These are phyloP conservation scores for Aspergillus indologenus DNA, from an alignment of 495 filamentous ascomycete genomes.

Conservation along the genomic window DNA sequence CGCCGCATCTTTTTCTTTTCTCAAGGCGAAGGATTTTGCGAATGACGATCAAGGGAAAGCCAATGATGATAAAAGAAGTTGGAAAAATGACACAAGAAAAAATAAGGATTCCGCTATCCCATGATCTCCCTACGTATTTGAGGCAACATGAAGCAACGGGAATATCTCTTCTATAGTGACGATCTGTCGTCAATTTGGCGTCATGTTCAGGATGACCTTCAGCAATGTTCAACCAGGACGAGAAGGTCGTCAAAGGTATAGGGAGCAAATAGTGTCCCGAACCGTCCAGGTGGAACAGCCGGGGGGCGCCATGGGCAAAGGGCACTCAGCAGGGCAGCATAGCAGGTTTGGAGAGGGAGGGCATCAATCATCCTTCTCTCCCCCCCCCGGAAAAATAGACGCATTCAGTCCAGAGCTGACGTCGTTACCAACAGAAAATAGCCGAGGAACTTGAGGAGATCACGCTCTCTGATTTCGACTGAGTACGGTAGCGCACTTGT, in stretches of 20 bases:
- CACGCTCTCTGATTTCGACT: too few species aligned
- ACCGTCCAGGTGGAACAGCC: background rate
- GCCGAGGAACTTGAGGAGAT: slow-evolving; percentile 10
- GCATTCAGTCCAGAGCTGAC: background rate
- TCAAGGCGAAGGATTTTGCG: background rate
- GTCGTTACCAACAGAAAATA: slow-evolving; percentile 10
- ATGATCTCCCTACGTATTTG: slow-evolving; percentile 8
- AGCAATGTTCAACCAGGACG: slow-evolving; percentile 3
- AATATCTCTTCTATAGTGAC: background rate
- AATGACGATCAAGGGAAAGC: background rate
- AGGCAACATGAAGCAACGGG: background rate
- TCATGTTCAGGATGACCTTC: slow-evolving; percentile 9
- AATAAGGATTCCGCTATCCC: slow-evolving; percentile 6
- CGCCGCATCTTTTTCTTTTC: background rate
- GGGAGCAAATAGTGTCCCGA: slow-evolving; percentile 1
- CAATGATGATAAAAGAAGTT: too few species aligned
- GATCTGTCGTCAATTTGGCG: slow-evolving; percentile 7
- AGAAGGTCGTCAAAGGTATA: slow-evolving; percentile 1
- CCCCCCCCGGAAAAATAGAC: background rate
- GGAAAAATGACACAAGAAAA: too few species aligned
- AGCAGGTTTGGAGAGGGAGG: background rate
- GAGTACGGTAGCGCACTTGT: too few species aligned
- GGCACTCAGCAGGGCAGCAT: too few species aligned
- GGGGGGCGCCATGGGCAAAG: too few species aligned
- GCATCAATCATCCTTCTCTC: too few species aligned